Conservation (phyloP, 2,329 filamentous ascomycete genomes). For the Endoconidiophora laricicola region DNA sequence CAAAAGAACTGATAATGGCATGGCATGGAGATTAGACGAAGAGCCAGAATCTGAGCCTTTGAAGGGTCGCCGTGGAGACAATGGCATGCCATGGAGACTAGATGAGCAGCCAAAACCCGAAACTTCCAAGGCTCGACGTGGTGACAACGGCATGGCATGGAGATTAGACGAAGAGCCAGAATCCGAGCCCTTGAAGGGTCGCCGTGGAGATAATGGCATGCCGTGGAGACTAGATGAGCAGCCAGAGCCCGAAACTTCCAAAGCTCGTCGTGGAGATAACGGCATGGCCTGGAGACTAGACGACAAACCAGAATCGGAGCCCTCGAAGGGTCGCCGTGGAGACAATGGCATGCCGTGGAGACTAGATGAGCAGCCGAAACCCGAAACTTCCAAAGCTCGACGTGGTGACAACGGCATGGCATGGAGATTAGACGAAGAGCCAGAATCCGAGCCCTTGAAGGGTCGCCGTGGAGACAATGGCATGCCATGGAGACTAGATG, state of each 20-base stretch:
- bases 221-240: neutral
- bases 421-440: slow-evolving; percentile 2
- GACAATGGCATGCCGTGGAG: neutral
- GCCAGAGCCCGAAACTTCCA: neutral
- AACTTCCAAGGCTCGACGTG: too few species aligned
- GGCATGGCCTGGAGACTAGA: neutral
- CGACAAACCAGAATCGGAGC: neutral
- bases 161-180: neutral
- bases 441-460: neutral
- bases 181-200: neutral
- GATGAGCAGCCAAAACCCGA: neutral
- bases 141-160: neutral
- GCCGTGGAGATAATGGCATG: neutral
- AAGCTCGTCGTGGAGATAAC: neutral
- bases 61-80: neutral
- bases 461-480: neutral
- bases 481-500: neutral
- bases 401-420: neutral
- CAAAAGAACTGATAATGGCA: neutral
- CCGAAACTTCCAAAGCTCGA: neutral
- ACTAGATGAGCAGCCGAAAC: neutral
- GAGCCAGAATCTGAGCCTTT: neutral
- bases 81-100: neutral
- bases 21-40: slow-evolving; percentile 5
- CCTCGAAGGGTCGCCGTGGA: neutral